Evolutionary conservation across 202 grass and related monocot genomes (phyloP).

Genomic region (Setaria italica): DNA sequence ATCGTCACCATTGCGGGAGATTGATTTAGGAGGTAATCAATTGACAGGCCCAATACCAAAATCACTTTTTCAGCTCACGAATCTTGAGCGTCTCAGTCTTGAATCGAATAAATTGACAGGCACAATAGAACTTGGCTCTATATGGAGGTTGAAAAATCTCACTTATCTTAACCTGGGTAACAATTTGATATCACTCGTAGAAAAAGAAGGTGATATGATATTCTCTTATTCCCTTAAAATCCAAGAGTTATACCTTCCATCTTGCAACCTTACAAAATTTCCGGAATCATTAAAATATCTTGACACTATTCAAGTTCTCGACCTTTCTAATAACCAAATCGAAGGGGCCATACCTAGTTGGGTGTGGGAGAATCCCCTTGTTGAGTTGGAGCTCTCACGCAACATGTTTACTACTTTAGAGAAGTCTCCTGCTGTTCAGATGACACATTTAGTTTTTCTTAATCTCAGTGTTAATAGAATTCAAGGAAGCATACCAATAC

Average conservation of each 20-base stretch:
- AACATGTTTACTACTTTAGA: conserved; percentile 51
- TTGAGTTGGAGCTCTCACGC: too few species aligned
- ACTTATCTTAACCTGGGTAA: not conserved
- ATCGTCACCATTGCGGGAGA: conserved; percentile 19
- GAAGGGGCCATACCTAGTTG: conserved; percentile 48
- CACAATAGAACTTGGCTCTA: not conserved
- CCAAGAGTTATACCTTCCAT: not conserved
- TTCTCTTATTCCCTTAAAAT: not conserved
- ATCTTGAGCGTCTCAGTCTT: conserved; percentile 38
- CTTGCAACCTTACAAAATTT: not conserved
- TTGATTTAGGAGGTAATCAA: conserved; percentile 43
- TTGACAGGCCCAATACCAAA: conserved; percentile 47
- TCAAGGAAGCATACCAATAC: conserved; percentile 48
- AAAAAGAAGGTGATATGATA: not conserved
- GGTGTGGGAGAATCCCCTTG: conserved; percentile 24
- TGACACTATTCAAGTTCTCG: not conserved
- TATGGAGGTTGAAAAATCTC: not conserved
- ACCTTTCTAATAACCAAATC: conserved; percentile 67
- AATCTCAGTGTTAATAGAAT: conserved; percentile 62
- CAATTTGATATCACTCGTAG: not conserved
- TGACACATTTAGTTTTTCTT: not conserved
- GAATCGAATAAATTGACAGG: conserved; percentile 3
- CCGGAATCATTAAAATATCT: not conserved
- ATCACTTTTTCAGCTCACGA: conserved; percentile 54
- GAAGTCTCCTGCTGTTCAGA: not conserved